Evolutionary conservation across 495 filamentous ascomycete species (phyloP), one percentile per base, ranked within the genome.

Genomic region (Daldinia loculata): DNA sequence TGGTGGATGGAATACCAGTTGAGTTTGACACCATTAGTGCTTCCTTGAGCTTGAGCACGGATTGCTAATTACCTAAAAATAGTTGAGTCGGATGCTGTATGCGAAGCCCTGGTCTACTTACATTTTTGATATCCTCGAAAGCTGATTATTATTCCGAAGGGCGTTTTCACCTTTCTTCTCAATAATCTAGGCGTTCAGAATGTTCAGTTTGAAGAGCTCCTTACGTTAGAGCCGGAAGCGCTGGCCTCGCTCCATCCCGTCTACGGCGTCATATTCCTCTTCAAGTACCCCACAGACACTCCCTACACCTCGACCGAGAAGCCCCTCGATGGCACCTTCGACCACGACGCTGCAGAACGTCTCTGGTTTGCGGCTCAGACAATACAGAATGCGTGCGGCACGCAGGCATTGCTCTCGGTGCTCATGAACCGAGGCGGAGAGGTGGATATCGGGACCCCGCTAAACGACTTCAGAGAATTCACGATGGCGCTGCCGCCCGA

Each of bases 341-440:
- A 97, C 82, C 81, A 84, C 64, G 85, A 83, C 11, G 92, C 93
- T 1, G 81, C 90, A 3, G 88, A 93, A 70, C 83, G 84, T 60
- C 82, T 98, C 74, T 99, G 97, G 86, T 99, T 99, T 83, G 95
- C 95, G 2, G 89, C 91, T 12, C 95, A 99, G 82, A 98, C 95
- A 1, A 99, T 99, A 80, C 95, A 98, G 83, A 99, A 99, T 83
- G 95, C 95, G 27, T 99, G 95, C 84, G 95, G 94, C 63, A 99
- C 95, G 15, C 95, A 98, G 82, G 95, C 95, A 26, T 89, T 99
- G 65, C 88, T 99, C 34, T 94, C 91, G 52, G 91, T 98, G 66
- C 86, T 99, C 26, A 84, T 99, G 61, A 99, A 99, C 82, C 90
- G 95, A 70, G 89, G 89, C 15, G 70, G 80, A 39, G 68, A 74